A percentile compares a stretch with the other conserved stretches of the same genome.
phyloP scores from a whole-genome alignment of 371 early-diverging fungal species.

The Smittium mucronatum region DNA sequence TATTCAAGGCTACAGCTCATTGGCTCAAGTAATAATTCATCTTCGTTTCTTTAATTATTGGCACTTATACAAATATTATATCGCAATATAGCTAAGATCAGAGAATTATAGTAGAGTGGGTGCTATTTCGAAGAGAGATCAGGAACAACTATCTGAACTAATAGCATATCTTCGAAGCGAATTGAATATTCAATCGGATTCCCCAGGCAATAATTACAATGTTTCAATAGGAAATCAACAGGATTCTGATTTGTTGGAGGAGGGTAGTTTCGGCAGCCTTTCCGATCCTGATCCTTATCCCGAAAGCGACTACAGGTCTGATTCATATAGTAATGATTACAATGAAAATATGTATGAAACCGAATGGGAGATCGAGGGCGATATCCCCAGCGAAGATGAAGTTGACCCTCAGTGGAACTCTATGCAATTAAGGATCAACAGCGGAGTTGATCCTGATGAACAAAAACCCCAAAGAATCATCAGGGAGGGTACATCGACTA shows the following conservation, averaged over 20 bases:
- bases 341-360: conserved; percentile 1
- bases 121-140: not conserved
- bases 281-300: not conserved
- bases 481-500: conserved; percentile 18
- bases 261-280: not conserved
- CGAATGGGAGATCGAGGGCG: not conserved
- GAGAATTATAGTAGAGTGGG: conserved; percentile 1
- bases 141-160: not conserved
- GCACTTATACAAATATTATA: not conserved
- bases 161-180: not conserved
- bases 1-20: not conserved
- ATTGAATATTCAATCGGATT: not conserved
- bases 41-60: not conserved
- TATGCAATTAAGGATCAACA: not conserved
- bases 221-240: not conserved
- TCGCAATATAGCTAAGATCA: not conserved
- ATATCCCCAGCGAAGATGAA: not conserved
- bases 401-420: not conserved
- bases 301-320: not conserved
- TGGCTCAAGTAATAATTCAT: not conserved
- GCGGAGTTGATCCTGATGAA: conserved; percentile 8
- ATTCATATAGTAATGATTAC: not conserved
- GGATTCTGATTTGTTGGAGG: not conserved
- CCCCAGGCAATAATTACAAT: not conserved
- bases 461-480: conserved; percentile 29